Evolutionary conservation across 164 flowering plant genomes (phyloP).

Genomic region (Saururus chinensis): DNA sequence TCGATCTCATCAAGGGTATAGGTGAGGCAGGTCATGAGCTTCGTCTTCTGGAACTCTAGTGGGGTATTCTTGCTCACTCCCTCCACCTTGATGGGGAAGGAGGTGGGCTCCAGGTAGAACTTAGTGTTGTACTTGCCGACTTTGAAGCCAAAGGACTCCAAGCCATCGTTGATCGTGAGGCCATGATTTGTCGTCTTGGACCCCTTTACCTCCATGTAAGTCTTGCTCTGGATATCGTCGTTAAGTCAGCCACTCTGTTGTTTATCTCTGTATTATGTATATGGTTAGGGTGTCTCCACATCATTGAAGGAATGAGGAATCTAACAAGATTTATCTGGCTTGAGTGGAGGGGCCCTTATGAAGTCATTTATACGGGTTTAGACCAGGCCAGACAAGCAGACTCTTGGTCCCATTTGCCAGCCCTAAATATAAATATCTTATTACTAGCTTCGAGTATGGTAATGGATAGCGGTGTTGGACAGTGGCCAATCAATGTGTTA

Average conservation of each 20-base stretch:
- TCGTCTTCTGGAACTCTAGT: conserved; percentile 76
- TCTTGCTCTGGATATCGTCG: conserved; percentile 16
- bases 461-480: too few species aligned
- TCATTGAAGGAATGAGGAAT: too few species aligned
- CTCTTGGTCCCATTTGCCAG: too few species aligned
- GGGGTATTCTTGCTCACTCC: conserved; percentile 75
- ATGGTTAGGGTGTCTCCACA: too few species aligned
- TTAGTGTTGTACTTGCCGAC: conserved; percentile 77
- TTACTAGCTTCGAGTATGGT: too few species aligned
- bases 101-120: conserved; percentile 90
- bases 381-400: too few species aligned
- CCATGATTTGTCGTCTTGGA: conserved; percentile 96
- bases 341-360: too few species aligned
- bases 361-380: too few species aligned
- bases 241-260: conserved; percentile 80
- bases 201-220: conserved; percentile 95
- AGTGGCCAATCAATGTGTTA: too few species aligned
- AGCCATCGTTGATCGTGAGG: conserved; percentile 81
- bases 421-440: too few species aligned
- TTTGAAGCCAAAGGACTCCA: conserved; percentile 61
- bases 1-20: conserved; percentile 97
- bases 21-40: conserved; percentile 97
- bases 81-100: conserved; percentile 93
- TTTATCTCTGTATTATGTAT: too few species aligned
- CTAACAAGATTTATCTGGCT: too few species aligned